A percentile compares a stretch with the other conserved stretches of the same genome.
phyloP scores from a whole-genome alignment of 2,329 filamentous ascomycete genomes.

The Fusarium sp. region DNA sequence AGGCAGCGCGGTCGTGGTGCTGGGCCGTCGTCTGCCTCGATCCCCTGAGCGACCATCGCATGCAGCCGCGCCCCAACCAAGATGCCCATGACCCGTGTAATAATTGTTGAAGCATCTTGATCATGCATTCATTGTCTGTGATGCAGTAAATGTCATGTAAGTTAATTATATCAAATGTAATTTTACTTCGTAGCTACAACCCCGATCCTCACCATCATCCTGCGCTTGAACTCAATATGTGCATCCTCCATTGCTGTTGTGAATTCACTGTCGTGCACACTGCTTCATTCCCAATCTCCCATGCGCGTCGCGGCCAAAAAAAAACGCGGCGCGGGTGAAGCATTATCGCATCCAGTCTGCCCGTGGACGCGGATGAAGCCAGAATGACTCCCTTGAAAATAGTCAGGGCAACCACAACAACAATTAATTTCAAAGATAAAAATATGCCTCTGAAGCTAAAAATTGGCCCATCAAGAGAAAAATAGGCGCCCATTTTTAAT shows the following conservation, averaged over 20 bases:
- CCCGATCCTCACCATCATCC: background rate
- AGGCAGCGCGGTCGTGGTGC: background rate
- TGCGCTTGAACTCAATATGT: background rate
- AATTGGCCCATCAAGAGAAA: background rate
- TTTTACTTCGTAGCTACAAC: background rate
- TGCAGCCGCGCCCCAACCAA: background rate
- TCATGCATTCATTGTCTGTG: accelerated
- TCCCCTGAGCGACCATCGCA: constrained; percentile 14
- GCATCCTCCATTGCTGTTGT: too few species aligned
- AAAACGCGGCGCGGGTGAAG: background rate
- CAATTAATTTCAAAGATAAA: constrained; percentile 1
- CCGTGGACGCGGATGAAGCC: background rate
- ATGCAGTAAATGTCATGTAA: accelerated
- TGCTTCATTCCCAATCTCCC: accelerated
- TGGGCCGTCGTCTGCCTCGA: background rate
- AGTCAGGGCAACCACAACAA: constrained; percentile 32
- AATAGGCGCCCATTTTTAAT: background rate
- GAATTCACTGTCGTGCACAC: accelerated
- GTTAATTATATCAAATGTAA: background rate
- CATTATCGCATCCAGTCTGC: background rate
- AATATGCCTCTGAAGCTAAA: constrained; percentile 10
- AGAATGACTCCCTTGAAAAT: background rate
- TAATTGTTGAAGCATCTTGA: background rate
- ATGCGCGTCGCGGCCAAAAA: background rate
- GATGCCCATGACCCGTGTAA: background rate